Evolutionary conservation across 2,329 filamentous ascomycete species (phyloP).

Genomic region (Aspergillus luchuensis): DNA sequence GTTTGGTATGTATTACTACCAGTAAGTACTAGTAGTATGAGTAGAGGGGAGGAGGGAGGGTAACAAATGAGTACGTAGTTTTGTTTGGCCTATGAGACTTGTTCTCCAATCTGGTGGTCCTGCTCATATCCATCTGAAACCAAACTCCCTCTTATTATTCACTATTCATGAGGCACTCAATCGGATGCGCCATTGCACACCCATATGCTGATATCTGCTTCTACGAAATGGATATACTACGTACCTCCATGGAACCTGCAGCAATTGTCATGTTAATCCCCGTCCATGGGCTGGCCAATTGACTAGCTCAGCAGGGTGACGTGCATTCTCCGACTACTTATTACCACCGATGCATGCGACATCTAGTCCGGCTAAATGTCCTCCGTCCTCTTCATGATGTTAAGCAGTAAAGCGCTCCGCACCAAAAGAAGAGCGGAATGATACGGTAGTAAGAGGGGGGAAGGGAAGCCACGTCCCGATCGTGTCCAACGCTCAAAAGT

Average conservation of each 20-base stretch:
- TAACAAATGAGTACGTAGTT: too few relatives aligned
- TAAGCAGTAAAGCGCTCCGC: not conserved
- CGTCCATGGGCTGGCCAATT: not conserved
- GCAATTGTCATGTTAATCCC: not conserved
- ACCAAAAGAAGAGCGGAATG: too few relatives aligned
- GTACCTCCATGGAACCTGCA: not conserved
- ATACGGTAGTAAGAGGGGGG: too few relatives aligned
- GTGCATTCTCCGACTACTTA: conserved; percentile 1
- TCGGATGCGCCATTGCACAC: not conserved
- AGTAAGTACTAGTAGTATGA: too few relatives aligned
- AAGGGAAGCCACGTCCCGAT: too few relatives aligned
- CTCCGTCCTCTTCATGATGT: not conserved
- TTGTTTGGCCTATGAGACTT: not conserved
- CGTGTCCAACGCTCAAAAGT: too few relatives aligned
- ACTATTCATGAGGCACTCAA: not conserved
- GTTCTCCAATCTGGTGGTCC: not conserved
- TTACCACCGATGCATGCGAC: not conserved
- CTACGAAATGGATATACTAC: not conserved
- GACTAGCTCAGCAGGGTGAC: not conserved
- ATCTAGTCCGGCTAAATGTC: conserved; percentile 1
- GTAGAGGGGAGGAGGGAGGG: too few relatives aligned
- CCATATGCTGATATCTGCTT: not conserved
- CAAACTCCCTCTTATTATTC: not conserved
- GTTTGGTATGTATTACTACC: not conserved
- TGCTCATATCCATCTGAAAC: conserved; percentile 1